phyloP scores from a whole-genome alignment of 257 asterid species.

The Petrea volubilis region DNA sequence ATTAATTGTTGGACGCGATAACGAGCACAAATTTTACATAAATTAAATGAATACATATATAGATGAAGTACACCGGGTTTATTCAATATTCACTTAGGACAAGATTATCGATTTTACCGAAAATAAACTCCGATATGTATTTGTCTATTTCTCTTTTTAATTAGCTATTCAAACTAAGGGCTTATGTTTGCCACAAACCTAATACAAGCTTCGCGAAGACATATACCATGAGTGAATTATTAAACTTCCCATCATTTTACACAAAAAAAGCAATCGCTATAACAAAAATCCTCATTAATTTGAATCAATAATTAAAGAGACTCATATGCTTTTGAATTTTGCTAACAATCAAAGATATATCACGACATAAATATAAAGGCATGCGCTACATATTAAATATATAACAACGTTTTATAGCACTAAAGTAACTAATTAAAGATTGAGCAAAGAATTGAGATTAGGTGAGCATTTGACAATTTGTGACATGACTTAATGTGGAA shows the following conservation, averaged over 20 bases:
- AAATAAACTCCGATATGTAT: too few relatives aligned
- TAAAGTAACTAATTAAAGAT: background rate
- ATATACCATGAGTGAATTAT: background rate
- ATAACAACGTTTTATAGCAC: background rate
- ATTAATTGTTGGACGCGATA: too few relatives aligned
- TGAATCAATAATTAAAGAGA: too few relatives aligned
- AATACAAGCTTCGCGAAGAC: background rate
- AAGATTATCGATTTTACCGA: too few relatives aligned
- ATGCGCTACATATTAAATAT: background rate
- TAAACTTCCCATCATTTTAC: too few relatives aligned
- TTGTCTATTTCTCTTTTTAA: background rate
- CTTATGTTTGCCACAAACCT: background rate
- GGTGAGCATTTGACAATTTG: background rate
- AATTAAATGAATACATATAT: too few relatives aligned
- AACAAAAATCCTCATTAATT: too few relatives aligned
- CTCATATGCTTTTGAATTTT: too few relatives aligned
- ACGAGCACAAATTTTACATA: too few relatives aligned
- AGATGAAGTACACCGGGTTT: too few relatives aligned
- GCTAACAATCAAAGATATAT: background rate
- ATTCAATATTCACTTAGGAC: too few relatives aligned
- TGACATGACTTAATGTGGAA: background rate
- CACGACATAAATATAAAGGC: background rate
- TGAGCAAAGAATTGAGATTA: background rate
- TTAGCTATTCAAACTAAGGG: background rate
- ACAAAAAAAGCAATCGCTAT: too few relatives aligned